Evolutionary conservation across 495 filamentous ascomycete species (phyloP), one percentile per base, ranked within the genome.

Genomic region (Hypoxylon rickii): DNA sequence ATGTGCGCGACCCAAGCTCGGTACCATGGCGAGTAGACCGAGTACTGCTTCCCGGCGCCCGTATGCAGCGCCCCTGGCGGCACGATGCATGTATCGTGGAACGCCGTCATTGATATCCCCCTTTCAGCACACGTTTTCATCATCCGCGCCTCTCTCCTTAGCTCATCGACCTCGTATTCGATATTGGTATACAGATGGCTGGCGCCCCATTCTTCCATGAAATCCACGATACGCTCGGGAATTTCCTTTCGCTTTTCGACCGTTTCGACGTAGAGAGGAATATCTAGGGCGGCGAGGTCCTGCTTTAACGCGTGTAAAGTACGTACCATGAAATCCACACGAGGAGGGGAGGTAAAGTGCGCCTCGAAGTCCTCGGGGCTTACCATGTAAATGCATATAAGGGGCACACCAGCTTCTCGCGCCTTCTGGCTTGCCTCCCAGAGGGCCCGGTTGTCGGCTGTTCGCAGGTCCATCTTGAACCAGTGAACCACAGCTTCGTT

Each of bases 301-400:
- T 72, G 57, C 61, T 86, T 84, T 64, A 96, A 60, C 7, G 83
- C 75, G 16, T 73, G 73, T 59, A 96, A 54, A 0, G 83, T 86
- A 15, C 90, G 77, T 6, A 96, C 68, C 37, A 86, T 87, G 48
- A 96, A 91, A 64, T 96, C 92, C 11, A 95, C 87, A 19, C 89
- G 77, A 2, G 83, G 80, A 0, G 90, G 80, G 41, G 87, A 81
- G 0, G 83, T 86, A 29, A 88, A 64, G 70, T 96, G 92, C 2
- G 92, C 92, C 56, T 90, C 85, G 51, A 88, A 84, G 68, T 97
- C 92, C 70, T 96, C 84, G 1, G 89, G 91, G 29, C 89, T 92
- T n/a, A 91, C 56, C 8, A 96, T 79, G 61, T 92, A 96, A 31
- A 96, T 70, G 49, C 79, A 81, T 45, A 96, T 83, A 44, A 96